Conservation (phyloP, 2,329 filamentous ascomycete genomes). For the Acarospora socialis region DNA sequence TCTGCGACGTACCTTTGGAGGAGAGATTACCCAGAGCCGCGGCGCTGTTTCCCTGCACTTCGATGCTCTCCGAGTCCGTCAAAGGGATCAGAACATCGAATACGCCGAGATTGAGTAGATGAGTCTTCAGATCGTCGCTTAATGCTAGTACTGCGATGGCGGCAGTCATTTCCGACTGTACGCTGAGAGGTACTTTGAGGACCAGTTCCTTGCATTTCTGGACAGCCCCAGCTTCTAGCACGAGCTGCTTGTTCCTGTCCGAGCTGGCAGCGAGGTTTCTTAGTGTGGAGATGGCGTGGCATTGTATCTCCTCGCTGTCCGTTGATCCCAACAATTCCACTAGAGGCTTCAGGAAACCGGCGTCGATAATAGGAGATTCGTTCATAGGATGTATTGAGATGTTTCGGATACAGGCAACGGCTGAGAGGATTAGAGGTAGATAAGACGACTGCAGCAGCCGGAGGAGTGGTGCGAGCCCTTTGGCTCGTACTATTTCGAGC, state of each 20-base stretch:
- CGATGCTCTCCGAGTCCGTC: constrained; percentile 88
- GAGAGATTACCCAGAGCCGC: constrained; percentile 91
- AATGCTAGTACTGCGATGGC: constrained; percentile 91
- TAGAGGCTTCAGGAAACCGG: constrained; percentile 83
- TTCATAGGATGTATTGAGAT: constrained; percentile 97
- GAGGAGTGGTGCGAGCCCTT: constrained; percentile 71
- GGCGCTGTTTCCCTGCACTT: constrained; percentile 96
- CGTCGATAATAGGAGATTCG: constrained; percentile 96
- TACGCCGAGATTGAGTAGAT: constrained; percentile 79
- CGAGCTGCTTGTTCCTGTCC: constrained; percentile 94
- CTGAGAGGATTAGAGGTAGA: constrained; percentile 85
- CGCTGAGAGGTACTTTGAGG: constrained; percentile 78
- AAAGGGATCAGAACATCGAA: constrained; percentile 94
- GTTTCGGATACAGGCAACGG: constrained; percentile 95
- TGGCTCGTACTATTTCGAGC: constrained; percentile 84
- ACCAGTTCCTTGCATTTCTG: constrained; percentile 98
- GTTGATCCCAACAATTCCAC: constrained; percentile 90
- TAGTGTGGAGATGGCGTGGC: constrained; percentile 92
- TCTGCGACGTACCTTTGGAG: constrained; percentile 61
- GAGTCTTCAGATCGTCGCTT: constrained; percentile 87
- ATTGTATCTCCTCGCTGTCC: constrained; percentile 97
- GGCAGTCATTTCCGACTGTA: constrained; percentile 99
- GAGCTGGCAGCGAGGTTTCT: constrained; percentile 93
- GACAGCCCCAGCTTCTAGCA: constrained; percentile 87
- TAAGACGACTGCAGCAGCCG: constrained; percentile 90